These are phyloP conservation scores for Ganoderma boninense DNA, from an alignment of 1,284 basidiomycete genomes.

Conservation along the genomic window DNA sequence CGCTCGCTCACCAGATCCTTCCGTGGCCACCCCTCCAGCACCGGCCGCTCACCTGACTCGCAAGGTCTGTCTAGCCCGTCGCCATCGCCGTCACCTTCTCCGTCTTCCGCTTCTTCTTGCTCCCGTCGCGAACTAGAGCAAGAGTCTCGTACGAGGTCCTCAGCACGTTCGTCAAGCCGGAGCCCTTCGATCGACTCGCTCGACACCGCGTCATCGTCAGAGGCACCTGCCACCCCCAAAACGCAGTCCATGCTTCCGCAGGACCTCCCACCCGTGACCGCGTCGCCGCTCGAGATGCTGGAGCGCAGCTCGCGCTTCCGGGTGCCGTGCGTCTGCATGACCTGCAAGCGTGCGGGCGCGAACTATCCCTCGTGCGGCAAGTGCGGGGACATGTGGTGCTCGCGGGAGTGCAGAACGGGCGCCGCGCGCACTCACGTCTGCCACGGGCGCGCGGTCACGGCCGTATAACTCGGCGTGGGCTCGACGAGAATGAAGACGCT, in stretches of 20 bases:
- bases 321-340: conserved; percentile 53
- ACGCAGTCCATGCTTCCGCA: conserved; percentile 33
- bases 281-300: conserved; percentile 60
- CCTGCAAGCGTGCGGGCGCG: conserved; percentile 62
- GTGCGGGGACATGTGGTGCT: conserved; percentile 75
- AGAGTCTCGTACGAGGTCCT: conserved; percentile 23
- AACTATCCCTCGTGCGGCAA: conserved; percentile 73
- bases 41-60: conserved; percentile 12
- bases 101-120: conserved; percentile 9
- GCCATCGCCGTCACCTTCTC: conserved; percentile 19
- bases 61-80: not conserved
- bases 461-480: not conserved
- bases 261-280: conserved; percentile 37
- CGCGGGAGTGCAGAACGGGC: conserved; percentile 64
- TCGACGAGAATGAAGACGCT: not conserved
- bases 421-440: conserved; percentile 53
- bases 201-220: conserved; percentile 40
- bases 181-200: conserved; percentile 40
- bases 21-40: conserved; percentile 8
- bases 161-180: conserved; percentile 31
- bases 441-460: conserved; percentile 41
- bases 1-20: conserved; percentile 25
- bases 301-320: conserved; percentile 66
- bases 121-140: conserved; percentile 14
- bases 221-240: conserved; percentile 38